Percentiles rank a stretch among this genome's conserved stretches.
These are phyloP conservation scores for Eucalyptus regnans DNA, from an alignment of 345 rosid genomes.

Conservation along the genomic window DNA sequence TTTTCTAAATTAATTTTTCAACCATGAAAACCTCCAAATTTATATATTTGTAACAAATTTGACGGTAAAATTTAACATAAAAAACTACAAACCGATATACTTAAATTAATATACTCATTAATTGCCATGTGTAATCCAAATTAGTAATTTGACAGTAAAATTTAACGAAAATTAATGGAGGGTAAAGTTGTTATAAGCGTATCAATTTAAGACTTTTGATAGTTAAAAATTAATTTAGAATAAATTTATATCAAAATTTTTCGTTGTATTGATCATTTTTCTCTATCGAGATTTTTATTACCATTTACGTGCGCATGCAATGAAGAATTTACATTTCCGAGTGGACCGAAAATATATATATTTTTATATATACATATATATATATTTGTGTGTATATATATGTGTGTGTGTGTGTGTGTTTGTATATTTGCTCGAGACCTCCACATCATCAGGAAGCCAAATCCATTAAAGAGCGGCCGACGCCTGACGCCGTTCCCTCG, in stretches of 20 bases:
- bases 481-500: not conserved
- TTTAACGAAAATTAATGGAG: fast-evolving
- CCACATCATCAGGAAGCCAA: not conserved
- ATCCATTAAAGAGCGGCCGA: not conserved
- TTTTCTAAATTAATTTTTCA: no score
- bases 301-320: no score
- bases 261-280: no score
- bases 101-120: no score
- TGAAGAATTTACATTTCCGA: not conserved
- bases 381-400: fast-evolving
- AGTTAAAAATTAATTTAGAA: no score
- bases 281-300: not conserved
- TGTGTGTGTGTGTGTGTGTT: fast-evolving
- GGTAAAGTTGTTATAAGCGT: fast-evolving
- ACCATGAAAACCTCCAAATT: fast-evolving
- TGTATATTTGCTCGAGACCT: fast-evolving
- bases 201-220: no score
- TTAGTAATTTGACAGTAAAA: fast-evolving
- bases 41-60: no score
- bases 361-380: no score
- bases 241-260: fast-evolving
- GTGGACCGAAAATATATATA: no score
- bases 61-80: no score
- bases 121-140: fast-evolving
- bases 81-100: no score